Base-by-base conservation (phyloP, 305 asterid species). In the Rubia peregrina region DNA sequence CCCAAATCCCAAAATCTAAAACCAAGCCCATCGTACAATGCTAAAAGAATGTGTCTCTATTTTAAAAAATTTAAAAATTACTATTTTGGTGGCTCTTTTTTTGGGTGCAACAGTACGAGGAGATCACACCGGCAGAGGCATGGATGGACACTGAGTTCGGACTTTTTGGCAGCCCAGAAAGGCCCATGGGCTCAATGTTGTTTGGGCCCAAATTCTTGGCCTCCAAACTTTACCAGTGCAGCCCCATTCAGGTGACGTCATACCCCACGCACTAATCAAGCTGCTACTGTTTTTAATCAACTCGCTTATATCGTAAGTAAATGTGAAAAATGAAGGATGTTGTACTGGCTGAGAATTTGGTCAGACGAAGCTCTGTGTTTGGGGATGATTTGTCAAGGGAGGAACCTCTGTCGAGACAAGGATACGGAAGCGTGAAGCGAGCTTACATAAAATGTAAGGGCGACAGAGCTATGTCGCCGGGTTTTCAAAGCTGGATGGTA, bases 381-480 rank as follows among this genome's bases (percentile, higher is more conserved):
- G 6, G 43, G 2, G 84, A 76, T 8, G 87, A 87, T n/a, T 38
- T 84, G 69, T 65, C 83, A 0, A 84, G 72, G 44, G 77, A 16
- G 68, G 75, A 76, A 1, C 42, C 80, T 10, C 81, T 88, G 61
- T 43, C 90, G 2, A 24, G 69, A 36, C 57, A 82, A 73, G 64
- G 81, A 12, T 88, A 68, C 57, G 92, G 90, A 57, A 81, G 90
- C 0, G 90, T 86, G 24, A 78, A 69, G 77, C 61, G 73, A 67
- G 85, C 72, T 0, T 86, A 72, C 59, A 59, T 80, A 26, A 73
- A 80, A 51, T 76, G 84, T 65, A 12, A 3, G 0, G 68, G 83
- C 49, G 92, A 88, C 44, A 67, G 51, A 71, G 77, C 6, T 16
- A 70, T 86, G 41, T 67, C 82, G 0, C 19, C 30, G 21, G 73